Evolutionary conservation across 2,329 filamentous ascomycete species (phyloP), one percentile per base, ranked within the genome.

Genomic region (Akanthomyces lecanii): DNA sequence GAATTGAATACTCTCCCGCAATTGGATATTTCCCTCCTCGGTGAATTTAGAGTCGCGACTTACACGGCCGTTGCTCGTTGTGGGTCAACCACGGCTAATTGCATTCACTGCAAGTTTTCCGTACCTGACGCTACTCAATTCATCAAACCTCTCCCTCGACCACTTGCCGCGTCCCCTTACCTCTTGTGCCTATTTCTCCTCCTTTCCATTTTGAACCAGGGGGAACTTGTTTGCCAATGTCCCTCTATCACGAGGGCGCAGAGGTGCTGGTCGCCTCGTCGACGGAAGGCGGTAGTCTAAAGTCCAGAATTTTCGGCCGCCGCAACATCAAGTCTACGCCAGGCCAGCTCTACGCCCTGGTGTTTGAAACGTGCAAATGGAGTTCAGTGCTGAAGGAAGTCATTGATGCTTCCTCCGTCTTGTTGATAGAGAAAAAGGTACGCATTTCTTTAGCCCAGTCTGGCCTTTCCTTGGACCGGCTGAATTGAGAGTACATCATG

Each of bases 161-260:
- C 16, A 30, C 42, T 23, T 36, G 14, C 25, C 6, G 5, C n/a
- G 3, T 28, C 3, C 28, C 38, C 18, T 40, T 28, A n/a, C 28
- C 18, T n/a, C 14, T n/a, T 36, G 33, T 42, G 23, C 33, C 10
- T 18, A 25, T 44, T 65, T 42, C 1, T 11, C n/a, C 2, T 50
- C n/a, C 6, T 61, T 58, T 33, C n/a, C 36, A 56, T 21, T 44
- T 51, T 10, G 5, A 8, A 4, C 5, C 23, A 30, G 18, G 14
- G 23, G 7, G 21, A 4, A 5, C 18, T 30, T 5, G n/a, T 12
- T 28, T 14, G 21, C 21, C 5, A 18, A 98, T 98, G 94, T 96
- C 93, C 54, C 88, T 99, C 63, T 99, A 99, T 75, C 90, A 96
- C 74, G 95, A 98, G 79, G 90, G 93, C 7, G 92, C 90, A 4